A percentile compares a stretch with the other conserved stretches of the same genome.
Evolutionary conservation across 768 basidiomycete species (phyloP).

Genomic region (Tulasnella sp.): DNA sequence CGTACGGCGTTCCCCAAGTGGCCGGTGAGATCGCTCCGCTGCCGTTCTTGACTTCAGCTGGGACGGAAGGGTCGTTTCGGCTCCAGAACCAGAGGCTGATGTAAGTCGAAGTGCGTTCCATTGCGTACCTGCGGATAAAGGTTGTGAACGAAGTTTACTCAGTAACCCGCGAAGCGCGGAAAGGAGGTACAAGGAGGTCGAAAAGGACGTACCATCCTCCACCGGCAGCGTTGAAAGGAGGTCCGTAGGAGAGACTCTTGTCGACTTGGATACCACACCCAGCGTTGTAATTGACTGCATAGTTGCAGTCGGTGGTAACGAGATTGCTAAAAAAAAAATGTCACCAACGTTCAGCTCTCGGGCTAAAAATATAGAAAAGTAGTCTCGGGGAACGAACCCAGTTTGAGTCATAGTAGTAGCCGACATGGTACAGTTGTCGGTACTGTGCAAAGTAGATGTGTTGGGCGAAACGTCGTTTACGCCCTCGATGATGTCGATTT

Average conservation of each 20-base stretch:
- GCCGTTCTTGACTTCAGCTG: conserved; percentile 23
- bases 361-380: too few relatives aligned
- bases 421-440: conserved; percentile 19
- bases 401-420: conserved; percentile 14
- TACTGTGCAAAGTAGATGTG: conserved; percentile 21
- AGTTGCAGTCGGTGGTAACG: conserved; percentile 18
- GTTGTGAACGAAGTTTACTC: background rate
- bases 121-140: conserved; percentile 24
- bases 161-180: background rate
- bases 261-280: conserved; percentile 30
- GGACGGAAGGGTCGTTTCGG: conserved; percentile 15
- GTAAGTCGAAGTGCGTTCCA: conserved; percentile 22
- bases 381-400: conserved; percentile 23
- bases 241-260: background rate
- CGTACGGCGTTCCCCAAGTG: conserved; percentile 16
- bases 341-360: conserved; percentile 1
- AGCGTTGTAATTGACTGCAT: conserved; percentile 26
- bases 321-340: background rate
- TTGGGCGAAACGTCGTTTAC: conserved; percentile 23
- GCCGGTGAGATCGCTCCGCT: background rate
- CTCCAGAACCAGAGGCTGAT: conserved; percentile 21
- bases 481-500: conserved; percentile 25
- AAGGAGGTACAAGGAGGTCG: background rate
- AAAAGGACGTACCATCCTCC: conserved; percentile 32
- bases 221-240: conserved; percentile 24